Evolutionary conservation across 148 eudicot genomes (phyloP).

Genomic region (Vaccinium corymbosum): DNA sequence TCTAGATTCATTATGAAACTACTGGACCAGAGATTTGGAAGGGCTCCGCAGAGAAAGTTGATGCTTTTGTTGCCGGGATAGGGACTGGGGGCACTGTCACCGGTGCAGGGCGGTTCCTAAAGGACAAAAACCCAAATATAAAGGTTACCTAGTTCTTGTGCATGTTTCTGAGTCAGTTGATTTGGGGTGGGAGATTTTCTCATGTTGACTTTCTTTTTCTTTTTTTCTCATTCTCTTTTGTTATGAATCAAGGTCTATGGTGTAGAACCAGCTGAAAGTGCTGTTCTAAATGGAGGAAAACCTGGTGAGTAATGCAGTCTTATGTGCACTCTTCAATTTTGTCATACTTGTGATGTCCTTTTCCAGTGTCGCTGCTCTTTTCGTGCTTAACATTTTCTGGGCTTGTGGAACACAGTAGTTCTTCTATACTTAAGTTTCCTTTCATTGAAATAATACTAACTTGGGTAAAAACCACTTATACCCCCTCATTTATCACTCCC

Average conservation of each 20-base stretch:
- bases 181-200: slow-evolving; percentile 4
- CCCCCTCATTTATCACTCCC: too few relatives aligned
- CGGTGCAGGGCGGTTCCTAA: slow-evolving; percentile 72
- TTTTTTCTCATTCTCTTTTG: not conserved
- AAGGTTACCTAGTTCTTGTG: slow-evolving; percentile 38
- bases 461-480: too few relatives aligned
- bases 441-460: not conserved
- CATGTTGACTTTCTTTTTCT: not conserved
- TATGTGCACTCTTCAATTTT: slow-evolving; percentile 3
- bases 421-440: not conserved
- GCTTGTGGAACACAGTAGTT: not conserved
- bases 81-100: slow-evolving; percentile 87
- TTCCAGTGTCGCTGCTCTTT: not conserved
- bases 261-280: slow-evolving; percentile 82
- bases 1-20: slow-evolving; percentile 74
- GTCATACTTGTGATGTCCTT: not conserved
- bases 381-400: not conserved
- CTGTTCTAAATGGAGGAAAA: slow-evolving; percentile 73
- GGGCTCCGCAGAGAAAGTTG: slow-evolving; percentile 56
- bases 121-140: slow-evolving; percentile 68
- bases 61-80: slow-evolving; percentile 65
- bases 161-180: not conserved
- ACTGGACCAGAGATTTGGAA: slow-evolving; percentile 97
- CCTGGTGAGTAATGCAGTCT: slow-evolving; percentile 50
- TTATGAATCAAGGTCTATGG: slow-evolving; percentile 48